Percentiles rank a stretch among this genome's conserved stretches.
phyloP scores from a whole-genome alignment of 495 filamentous ascomycete genomes.

The Penicillium crystallinum region DNA sequence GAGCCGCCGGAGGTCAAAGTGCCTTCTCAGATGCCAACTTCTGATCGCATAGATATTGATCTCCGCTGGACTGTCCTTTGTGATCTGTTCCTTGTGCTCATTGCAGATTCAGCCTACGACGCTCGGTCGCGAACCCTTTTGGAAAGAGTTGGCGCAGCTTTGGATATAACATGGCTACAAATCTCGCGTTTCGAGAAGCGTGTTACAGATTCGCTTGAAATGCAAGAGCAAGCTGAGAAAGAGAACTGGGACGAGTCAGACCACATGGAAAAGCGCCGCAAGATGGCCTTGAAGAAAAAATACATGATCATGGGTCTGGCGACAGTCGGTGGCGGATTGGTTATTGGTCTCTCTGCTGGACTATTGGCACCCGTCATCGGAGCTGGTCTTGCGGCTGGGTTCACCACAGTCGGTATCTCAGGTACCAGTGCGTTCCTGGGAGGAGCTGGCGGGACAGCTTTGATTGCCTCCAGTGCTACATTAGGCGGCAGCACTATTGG shows the following conservation, averaged over 20 bases:
- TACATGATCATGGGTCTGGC: conserved; percentile 96
- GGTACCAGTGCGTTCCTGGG: conserved; percentile 88
- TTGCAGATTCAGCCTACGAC: conserved; percentile 93
- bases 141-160: conserved; percentile 71
- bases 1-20: conserved; percentile 70
- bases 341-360: conserved; percentile 93
- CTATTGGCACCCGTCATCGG: conserved; percentile 92
- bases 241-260: conserved; percentile 98
- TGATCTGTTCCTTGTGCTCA: conserved; percentile 89
- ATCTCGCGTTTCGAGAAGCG: conserved; percentile 97
- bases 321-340: conserved; percentile 89
- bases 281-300: conserved; percentile 70
- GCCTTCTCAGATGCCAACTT: conserved; percentile 73
- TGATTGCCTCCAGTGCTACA: conserved; percentile 90
- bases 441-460: conserved; percentile 83
- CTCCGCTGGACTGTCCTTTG: conserved; percentile 96
- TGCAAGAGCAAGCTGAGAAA: conserved; percentile 87
- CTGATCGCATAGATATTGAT: conserved; percentile 87
- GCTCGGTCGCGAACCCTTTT: conserved; percentile 80
- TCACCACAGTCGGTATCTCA: conserved; percentile 88
- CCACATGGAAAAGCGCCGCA: conserved; percentile 83
- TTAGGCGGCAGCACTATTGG: conserved; percentile 82
- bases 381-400: conserved; percentile 87
- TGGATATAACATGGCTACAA: conserved; percentile 84
- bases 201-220: conserved; percentile 92